These are phyloP conservation scores for Strobilomyces dryophilus DNA, from an alignment of 768 basidiomycete genomes.

Conservation along the genomic window DNA sequence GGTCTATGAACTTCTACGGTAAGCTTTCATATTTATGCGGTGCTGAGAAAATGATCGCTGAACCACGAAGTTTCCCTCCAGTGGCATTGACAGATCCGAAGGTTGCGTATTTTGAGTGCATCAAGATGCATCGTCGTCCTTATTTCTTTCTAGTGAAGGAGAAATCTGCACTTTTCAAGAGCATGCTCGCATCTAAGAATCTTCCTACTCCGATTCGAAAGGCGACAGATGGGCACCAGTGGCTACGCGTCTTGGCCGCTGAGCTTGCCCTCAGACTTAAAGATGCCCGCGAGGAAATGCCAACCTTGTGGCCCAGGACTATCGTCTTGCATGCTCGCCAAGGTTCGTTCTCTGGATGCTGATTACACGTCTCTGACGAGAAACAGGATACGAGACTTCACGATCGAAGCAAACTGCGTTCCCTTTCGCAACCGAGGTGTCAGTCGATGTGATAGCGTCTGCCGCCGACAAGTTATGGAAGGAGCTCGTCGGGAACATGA, in stretches of 20 bases:
- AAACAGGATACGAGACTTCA: conserved; percentile 56
- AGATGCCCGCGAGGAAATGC: conserved; percentile 69
- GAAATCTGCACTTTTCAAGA: conserved; percentile 75
- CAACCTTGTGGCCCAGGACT: conserved; percentile 89
- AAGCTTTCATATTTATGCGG: conserved; percentile 14
- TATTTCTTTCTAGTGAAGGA: conserved; percentile 65
- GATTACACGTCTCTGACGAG: neutral
- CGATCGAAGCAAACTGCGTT: conserved; percentile 85
- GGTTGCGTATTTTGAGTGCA: conserved; percentile 40
- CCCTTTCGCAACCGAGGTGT: conserved; percentile 72
- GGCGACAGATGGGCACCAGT: conserved; percentile 74
- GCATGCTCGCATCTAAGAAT: conserved; percentile 97
- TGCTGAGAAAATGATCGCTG: neutral
- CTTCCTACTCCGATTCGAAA: conserved; percentile 74
- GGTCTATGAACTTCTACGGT: conserved; percentile 92
- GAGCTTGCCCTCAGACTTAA: conserved; percentile 83
- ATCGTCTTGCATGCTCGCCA: conserved; percentile 75
- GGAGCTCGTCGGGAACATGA: conserved; percentile 64
- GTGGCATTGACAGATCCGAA: conserved; percentile 86
- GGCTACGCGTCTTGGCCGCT: conserved; percentile 88
- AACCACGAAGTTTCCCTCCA: conserved; percentile 21
- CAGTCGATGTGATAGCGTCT: conserved; percentile 70
- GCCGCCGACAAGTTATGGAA: conserved; percentile 83
- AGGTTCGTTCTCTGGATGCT: conserved; percentile 38
- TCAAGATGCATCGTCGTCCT: neutral